Evolutionary conservation across 2,329 filamentous ascomycete species (phyloP).

Genomic region (Colletotrichum higginsianum): DNA sequence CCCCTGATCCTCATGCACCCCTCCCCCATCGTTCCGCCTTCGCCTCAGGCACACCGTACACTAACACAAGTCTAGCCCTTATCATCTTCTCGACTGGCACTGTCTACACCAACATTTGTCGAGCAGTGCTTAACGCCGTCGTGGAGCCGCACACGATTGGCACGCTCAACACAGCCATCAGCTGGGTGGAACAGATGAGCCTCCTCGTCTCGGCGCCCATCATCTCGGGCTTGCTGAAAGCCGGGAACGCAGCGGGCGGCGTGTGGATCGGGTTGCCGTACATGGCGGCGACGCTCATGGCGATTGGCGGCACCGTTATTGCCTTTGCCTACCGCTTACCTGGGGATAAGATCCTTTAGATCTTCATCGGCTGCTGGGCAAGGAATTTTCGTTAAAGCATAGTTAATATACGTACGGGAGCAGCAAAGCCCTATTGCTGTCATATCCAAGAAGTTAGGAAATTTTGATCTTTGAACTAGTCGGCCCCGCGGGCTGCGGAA

Average conservation of each 20-base stretch:
- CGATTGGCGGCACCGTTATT: slow-evolving; percentile 48
- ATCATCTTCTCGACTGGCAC: slow-evolving; percentile 61
- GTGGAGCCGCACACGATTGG: slow-evolving; percentile 69
- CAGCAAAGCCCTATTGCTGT: no score
- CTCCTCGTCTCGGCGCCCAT: slow-evolving; percentile 62
- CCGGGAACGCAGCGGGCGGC: slow-evolving; percentile 62
- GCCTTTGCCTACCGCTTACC: slow-evolving; percentile 51
- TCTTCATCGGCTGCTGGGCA: no score
- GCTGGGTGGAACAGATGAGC: slow-evolving; percentile 65
- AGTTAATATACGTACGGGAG: no score
- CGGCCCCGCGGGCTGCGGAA: no score
- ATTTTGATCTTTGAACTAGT: no score
- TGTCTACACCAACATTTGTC: slow-evolving; percentile 60
- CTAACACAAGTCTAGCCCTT: slow-evolving; percentile 52
- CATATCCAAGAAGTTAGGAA: no score
- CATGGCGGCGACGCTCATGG: slow-evolving; percentile 54
- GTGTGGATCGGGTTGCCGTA: slow-evolving; percentile 67
- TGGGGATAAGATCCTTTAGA: slow-evolving; percentile 22
- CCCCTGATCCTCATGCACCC: neutral
- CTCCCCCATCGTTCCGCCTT: neutral
- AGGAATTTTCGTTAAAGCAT: neutral
- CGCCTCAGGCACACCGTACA: neutral
- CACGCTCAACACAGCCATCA: slow-evolving; percentile 67
- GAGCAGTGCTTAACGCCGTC: slow-evolving; percentile 67
- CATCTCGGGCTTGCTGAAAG: slow-evolving; percentile 62